Base-by-base conservation (phyloP, 2,329 filamentous ascomycete genomes). In the Monosporascus ibericus region DNA sequence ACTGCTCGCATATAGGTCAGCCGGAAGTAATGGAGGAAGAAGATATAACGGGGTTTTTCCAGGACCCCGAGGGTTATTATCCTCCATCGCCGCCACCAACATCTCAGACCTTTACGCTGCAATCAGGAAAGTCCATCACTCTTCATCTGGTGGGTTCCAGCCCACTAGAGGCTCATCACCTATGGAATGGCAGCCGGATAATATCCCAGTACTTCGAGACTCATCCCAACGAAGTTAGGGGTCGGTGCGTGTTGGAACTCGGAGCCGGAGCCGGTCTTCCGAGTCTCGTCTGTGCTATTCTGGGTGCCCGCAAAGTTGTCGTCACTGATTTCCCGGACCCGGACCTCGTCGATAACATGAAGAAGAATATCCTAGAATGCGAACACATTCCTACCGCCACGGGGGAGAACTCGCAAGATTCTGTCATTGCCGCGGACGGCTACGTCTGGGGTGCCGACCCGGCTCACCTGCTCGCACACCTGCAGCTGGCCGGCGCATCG, bases 141-240 rank as follows among this genome's bases (percentile, higher is more conserved):
- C 80, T 96, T 58, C 83, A 88, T 62, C 82, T 96, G 14, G 89
- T 96, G 44, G 92, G 92, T 55, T 85, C 89, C 70, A 92, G 88
- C 74, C 89, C 91, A 24, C 81, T 95, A 15, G 95, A 95, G 82
- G 92, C 90, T 17, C 90, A 96, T 70, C 80, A 88, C 58, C 80
- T 96, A 30, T 97, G 92, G 92, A 95, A 96, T 69, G 92, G 90
- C 55, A 86, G 87, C 55, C 86, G 88, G 56, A 83, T 89, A 39
- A 80, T 92, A 48, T 83, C 91, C 17, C 77, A 84, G 60, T 91
- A 91, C 70, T 83, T 96, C 53, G 90, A 96, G 70, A 73, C 80
- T 42, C 76, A 84, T 58, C 78, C 84, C n/a, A 63, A 69, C 8
- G 77, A 89, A 5, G 78, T 95, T n/a, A 64, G 71, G 15, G 78